Evolutionary conservation across 2,329 filamentous ascomycete species (phyloP), one percentile per base, ranked within the genome.

Genomic region (Exophiala phaeomuriformis): DNA sequence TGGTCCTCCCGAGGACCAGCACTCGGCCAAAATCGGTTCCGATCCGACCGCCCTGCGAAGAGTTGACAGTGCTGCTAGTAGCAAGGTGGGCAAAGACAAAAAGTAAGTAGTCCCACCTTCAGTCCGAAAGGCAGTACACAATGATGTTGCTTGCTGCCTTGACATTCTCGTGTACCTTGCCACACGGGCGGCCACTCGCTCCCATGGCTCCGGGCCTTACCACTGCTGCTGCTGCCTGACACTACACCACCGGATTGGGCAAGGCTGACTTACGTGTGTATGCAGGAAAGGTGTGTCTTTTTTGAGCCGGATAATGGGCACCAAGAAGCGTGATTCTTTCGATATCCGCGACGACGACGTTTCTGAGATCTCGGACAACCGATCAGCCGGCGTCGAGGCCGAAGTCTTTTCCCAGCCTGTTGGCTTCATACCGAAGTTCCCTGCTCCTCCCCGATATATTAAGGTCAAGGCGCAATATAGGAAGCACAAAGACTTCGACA

Each of bases 391-490:
- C 50, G 86, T 85, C 73, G 85, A 94, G 69, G 87, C 89, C 33
- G 81, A 86, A 63, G 83, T 90, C 55, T 91, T 95, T 68, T 86
- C 86, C 36, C 85, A 88, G 55, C 80, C 85, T 47, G 79, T 88
- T 64, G 86, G 89, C 55, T 97, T 85, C 68, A 88, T 89, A 52
- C 91, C 93, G 5, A 82, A 85, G 58, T 85, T 94, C 65, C 93
- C 93, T 60, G 88, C 90, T 51, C 90, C 91, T 2, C 89, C 90
- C 1, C 83, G 88, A 29, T 97, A 97, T 66, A 93, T 97, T 64
- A 88, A 89, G 60, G 85, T 95, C 55, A 83, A 85, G 59, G 75
- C 85, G 1, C 84, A 88, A 65, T 83, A 90, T 69, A 95, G 95
- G 70, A 90, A 86, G 65, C 75, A 78, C 27, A 83, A 82, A 62